Evolutionary conservation across 2,329 filamentous ascomycete genomes (phyloP).

Genomic region (Lecanoromycetidae sp.): DNA sequence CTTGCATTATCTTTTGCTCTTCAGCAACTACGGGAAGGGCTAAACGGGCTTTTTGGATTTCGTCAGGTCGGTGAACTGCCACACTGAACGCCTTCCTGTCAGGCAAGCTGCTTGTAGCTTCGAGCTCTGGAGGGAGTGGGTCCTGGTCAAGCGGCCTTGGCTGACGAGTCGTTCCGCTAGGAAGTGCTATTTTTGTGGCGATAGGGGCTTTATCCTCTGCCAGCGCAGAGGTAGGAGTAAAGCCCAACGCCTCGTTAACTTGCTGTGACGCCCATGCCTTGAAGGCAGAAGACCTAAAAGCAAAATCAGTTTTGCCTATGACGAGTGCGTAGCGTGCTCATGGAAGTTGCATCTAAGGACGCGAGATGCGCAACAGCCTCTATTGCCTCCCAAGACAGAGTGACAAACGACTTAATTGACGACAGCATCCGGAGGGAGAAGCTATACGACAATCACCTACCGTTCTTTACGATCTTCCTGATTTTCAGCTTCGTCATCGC

Average conservation of each 20-base stretch:
- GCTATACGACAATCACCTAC: too few relatives aligned
- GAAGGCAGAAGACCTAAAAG: constrained; percentile 69
- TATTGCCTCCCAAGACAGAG: too few relatives aligned
- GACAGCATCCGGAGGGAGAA: too few relatives aligned
- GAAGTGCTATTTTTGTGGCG: neutral
- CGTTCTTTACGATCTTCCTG: constrained; percentile 30
- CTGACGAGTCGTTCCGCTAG: constrained; percentile 22
- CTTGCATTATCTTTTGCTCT: constrained; percentile 97
- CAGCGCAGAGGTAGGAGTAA: constrained; percentile 37
- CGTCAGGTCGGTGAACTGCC: constrained; percentile 53
- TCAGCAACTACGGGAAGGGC: constrained; percentile 83
- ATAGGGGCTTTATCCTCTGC: neutral
- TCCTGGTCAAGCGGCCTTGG: constrained; percentile 51
- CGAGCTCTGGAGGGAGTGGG: constrained; percentile 54
- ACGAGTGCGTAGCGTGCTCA: too few relatives aligned
- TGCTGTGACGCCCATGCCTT: constrained; percentile 86
- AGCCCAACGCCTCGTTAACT: constrained; percentile 71
- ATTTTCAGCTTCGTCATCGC: constrained; percentile 21
- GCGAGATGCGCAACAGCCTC: too few relatives aligned
- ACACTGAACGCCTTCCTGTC: constrained; percentile 67
- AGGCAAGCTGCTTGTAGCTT: constrained; percentile 42
- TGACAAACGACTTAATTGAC: too few relatives aligned
- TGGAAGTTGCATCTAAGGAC: too few relatives aligned
- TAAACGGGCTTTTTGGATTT: constrained; percentile 66
- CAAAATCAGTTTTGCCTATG: too few relatives aligned